Base-by-base conservation (phyloP, 352 stramenopile species). In the Aphanomyces euteiches region DNA sequence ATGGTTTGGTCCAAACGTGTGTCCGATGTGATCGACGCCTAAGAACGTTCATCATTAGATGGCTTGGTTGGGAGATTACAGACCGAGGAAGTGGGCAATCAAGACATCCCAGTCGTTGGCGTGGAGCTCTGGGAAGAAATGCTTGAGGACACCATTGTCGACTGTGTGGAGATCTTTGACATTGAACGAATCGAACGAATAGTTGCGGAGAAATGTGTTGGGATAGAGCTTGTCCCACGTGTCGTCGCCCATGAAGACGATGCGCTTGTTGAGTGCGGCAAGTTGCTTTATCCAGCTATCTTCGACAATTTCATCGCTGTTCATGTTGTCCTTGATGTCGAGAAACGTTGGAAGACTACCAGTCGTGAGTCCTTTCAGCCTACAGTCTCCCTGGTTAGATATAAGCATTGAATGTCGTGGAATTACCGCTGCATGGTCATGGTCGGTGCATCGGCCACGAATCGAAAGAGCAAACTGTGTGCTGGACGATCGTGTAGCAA, bases 231-330 rank as follows among this genome's bases (percentile, higher is more conserved):
- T 83, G 10, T 94, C 81, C 97, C 97, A 99, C 45, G 97, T 99
- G 82, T 99, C 96, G 81, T 99, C 97, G n/a, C 97, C 97, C 78
- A 99, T 98, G 79, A 99, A 99, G 47, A 95, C 90, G 47, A 98
- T 83, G 7, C 77, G 80, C 8, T 80, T 77, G 57, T 86, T 79
- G 72, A 90, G 70, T 7, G 58, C 40, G 39, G 34, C 75, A 5
- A 93, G 59, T 75, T 99, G 96, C 53, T 90, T 73, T 37, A 99
- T 78, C 79, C 97, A 92, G 68, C 98, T 98, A 88, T 99, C 97
- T 78, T 99, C 96, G 8, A 91, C 87, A 67, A 99, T 96, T 60
- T 86, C 87, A 5, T 82, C 74, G 72, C 90, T 90, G 66, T 89
- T 84, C 78, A 98, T 96, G 74, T 97, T 98, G 61, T 96, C 84